Evolutionary conservation across 768 basidiomycete genomes (phyloP).

Genomic region (Clathrus columnatus): DNA sequence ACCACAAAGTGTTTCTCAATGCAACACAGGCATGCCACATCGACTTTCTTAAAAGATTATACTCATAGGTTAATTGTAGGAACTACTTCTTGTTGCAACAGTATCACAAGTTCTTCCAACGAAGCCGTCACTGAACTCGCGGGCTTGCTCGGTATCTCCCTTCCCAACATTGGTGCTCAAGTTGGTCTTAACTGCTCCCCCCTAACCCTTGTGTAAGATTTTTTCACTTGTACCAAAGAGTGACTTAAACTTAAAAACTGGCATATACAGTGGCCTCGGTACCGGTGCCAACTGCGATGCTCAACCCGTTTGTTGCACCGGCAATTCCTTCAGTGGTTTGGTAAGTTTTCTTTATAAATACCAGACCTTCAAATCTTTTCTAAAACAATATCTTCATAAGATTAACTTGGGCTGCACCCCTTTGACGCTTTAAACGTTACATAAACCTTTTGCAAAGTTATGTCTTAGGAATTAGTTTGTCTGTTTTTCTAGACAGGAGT

Average conservation of each 20-base stretch:
- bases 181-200: not conserved
- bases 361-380: not conserved
- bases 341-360: constrained; percentile 11
- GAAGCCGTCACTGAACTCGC: not conserved
- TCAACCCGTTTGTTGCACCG: constrained; percentile 33
- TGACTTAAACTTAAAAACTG: not conserved
- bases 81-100: not conserved
- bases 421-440: not conserved
- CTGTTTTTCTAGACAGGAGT: too few relatives aligned
- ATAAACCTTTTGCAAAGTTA: too few relatives aligned
- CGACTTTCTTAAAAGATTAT: not conserved
- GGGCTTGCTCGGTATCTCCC: not conserved
- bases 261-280: not conserved
- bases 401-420: not conserved
- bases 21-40: not conserved
- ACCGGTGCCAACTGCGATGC: constrained; percentile 13
- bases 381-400: not conserved
- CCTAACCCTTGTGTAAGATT: not conserved
- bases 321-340: constrained; percentile 27
- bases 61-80: not conserved
- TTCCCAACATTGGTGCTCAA: not conserved
- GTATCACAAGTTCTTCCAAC: not conserved
- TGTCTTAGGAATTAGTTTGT: too few relatives aligned
- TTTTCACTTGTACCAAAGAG: not conserved
- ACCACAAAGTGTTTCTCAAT: not conserved